These are phyloP conservation scores for Hyaloperonospora arabidopsidis DNA, from an alignment of 352 stramenopile genomes.

Conservation along the genomic window DNA sequence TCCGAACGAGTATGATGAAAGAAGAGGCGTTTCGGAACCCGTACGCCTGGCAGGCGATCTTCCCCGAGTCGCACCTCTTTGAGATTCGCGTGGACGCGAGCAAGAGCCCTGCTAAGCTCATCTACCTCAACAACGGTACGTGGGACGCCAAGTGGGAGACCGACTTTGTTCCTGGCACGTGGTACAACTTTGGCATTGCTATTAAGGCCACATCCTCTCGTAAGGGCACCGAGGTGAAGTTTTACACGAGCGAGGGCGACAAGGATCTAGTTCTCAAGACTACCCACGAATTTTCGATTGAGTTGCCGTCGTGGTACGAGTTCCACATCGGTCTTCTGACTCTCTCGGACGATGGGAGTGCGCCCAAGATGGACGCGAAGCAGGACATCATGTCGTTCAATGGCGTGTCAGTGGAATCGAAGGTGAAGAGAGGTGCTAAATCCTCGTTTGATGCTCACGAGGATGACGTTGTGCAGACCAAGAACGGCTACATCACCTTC, in stretches of 20 bases:
- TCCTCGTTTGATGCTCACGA: too few relatives aligned
- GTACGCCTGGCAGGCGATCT: conserved; percentile 10
- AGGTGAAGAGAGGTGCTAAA: not conserved
- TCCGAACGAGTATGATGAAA: conserved; percentile 9
- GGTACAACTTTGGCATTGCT: conserved; percentile 11
- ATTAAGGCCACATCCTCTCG: not conserved
- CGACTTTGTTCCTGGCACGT: conserved; percentile 4
- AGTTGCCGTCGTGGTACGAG: not conserved
- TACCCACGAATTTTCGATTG: conserved; percentile 1
- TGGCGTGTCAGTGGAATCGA: not conserved
- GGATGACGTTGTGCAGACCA: too few relatives aligned
- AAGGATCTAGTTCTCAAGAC: conserved; percentile 6
- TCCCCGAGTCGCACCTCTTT: conserved; percentile 8
- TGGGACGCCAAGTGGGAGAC: conserved; percentile 12
- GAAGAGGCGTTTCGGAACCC: conserved; percentile 6
- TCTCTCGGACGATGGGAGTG: conserved; percentile 6
- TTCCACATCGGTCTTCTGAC: conserved; percentile 11
- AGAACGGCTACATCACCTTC: too few relatives aligned
- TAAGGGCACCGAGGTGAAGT: conserved; percentile 2
- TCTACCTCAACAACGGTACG: conserved; percentile 11
- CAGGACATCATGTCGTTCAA: conserved; percentile 2
- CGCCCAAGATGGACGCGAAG: conserved; percentile 1
- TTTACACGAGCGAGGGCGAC: conserved; percentile 10
- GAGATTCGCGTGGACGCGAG: conserved; percentile 8
- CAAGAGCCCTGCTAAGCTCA: conserved; percentile 2